Evolutionary conservation across 2,329 filamentous ascomycete species (phyloP), one percentile per base, ranked within the genome.

Genomic region (Lachnellula arida): DNA sequence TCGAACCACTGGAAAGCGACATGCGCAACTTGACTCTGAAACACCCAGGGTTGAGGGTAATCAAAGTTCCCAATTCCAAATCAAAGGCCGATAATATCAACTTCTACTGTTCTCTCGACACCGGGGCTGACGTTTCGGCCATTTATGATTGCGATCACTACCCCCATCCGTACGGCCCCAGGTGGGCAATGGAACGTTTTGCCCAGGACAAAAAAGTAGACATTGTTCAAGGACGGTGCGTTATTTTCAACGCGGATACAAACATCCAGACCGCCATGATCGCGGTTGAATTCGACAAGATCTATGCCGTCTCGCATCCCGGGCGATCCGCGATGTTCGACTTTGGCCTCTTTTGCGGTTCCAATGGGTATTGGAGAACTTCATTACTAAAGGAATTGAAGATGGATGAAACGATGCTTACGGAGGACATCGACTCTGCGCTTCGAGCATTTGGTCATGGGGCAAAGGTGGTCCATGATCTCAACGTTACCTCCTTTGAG

Each of bases 141-240:
- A 76, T 79, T 48, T 79, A 76, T 61, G 76, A 79, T 61, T 77
- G 74, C 56, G 76, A 78, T 58, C 76, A 79, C 64, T 77, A 77
- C 53, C 74, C 76, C 6, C 76, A 79, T 54, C 76, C 76, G 2
- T 73, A 78, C 61, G 74, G 72, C 25, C 73, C 75, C 7, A 67
- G 75, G 12, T 78, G 76, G 76, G 76, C 76, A 15, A 73, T 73
- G 12, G 76, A 78, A 60, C 70, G 75, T 44, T 77, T 78, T 58
- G 67, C 73, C 17, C 66, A 69, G 19, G 72, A 76, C 48, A 58
- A 68, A 7, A 69, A 71, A n/a, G 64, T 75, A 22, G 75, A 77
- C 52, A 75, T 78, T 54, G 76, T 78, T 5, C 76, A 78, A 65
- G 76, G 76, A 7, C 73, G 76, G 22, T 78, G 76, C 61, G 71